phyloP scores from a whole-genome alignment of 192 early-diverging fungal species.

The Powellomyces hirtus region DNA sequence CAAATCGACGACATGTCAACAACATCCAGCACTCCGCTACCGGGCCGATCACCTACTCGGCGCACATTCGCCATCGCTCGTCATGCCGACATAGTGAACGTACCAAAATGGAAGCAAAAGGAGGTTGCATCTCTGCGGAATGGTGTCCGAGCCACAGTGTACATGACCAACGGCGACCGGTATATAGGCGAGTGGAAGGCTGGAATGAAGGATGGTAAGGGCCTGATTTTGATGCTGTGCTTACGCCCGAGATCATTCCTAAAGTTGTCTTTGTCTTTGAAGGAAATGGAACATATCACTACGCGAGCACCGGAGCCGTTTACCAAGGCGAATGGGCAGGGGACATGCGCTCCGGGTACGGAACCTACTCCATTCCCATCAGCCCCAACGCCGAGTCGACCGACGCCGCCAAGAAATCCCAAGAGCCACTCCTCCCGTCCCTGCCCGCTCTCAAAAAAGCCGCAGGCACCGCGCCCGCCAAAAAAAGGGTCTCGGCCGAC shows the following conservation, averaged over 20 bases:
- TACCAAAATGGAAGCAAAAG: slow-evolving; percentile 50
- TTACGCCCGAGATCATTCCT: neutral
- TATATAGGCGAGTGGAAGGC: slow-evolving; percentile 61
- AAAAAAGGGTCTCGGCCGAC: neutral
- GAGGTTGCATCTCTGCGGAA: slow-evolving; percentile 51
- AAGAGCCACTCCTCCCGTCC: slow-evolving; percentile 10
- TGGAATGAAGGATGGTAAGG: slow-evolving; percentile 51
- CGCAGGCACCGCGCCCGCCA: neutral
- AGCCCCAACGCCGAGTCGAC: neutral
- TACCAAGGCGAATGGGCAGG: slow-evolving; percentile 60
- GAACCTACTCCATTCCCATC: slow-evolving; percentile 52
- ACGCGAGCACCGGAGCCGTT: slow-evolving; percentile 40
- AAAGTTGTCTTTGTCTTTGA: neutral
- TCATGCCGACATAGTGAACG: slow-evolving; percentile 42
- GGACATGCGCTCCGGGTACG: slow-evolving; percentile 51
- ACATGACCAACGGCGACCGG: slow-evolving; percentile 57
- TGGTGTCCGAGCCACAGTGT: slow-evolving; percentile 54
- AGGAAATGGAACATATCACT: slow-evolving; percentile 60
- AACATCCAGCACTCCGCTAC: neutral
- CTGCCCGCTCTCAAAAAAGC: slow-evolving; percentile 17
- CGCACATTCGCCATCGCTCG: slow-evolving; percentile 28
- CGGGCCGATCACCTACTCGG: neutral
- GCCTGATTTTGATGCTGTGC: neutral
- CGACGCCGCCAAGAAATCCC: slow-evolving; percentile 1
- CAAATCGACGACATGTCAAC: too few species aligned